phyloP scores from a whole-genome alignment of 352 stramenopile species.

The Pythium brassicae region DNA sequence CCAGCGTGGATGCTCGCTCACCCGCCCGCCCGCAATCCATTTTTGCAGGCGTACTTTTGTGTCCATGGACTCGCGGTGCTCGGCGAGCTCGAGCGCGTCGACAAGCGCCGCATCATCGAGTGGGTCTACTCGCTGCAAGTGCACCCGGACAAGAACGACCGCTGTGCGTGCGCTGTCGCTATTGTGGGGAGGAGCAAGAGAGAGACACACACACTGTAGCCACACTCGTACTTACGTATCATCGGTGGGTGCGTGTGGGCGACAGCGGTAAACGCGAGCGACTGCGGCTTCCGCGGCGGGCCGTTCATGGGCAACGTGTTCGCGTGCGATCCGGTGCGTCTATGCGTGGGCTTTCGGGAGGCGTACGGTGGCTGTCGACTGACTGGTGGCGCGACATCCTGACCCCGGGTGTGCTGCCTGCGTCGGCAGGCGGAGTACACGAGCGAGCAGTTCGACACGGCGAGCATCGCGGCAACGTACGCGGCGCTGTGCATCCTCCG shows the following conservation, averaged over 20 bases:
- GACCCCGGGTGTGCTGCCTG: too few species aligned
- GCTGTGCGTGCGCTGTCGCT: slow-evolving; percentile 21
- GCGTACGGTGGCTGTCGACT: too few species aligned
- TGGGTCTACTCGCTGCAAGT: slow-evolving; percentile 87
- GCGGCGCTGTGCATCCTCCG: slow-evolving; percentile 77
- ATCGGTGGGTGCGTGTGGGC: not conserved
- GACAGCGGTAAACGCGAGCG: slow-evolving; percentile 52
- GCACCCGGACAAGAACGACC: slow-evolving; percentile 56
- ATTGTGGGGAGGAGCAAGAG: not conserved
- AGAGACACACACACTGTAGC: not conserved
- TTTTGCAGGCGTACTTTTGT: slow-evolving; percentile 72
- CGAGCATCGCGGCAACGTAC: slow-evolving; percentile 85
- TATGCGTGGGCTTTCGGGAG: too few species aligned
- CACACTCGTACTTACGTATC: not conserved
- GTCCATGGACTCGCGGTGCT: slow-evolving; percentile 80
- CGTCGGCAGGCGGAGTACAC: slow-evolving; percentile 47
- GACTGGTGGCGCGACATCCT: too few species aligned
- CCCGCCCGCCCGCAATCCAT: not conserved
- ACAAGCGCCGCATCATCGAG: slow-evolving; percentile 71
- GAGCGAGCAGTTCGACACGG: slow-evolving; percentile 74
- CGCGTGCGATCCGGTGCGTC: slow-evolving; percentile 27
- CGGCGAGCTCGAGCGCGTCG: slow-evolving; percentile 63
- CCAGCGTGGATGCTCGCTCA: not conserved
- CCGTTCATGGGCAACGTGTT: slow-evolving; percentile 66
- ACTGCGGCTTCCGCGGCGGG: slow-evolving; percentile 75